These are phyloP conservation scores for Komagataella pseudopastoris DNA, from an alignment of 805 yeast species.

Conservation along the genomic window DNA sequence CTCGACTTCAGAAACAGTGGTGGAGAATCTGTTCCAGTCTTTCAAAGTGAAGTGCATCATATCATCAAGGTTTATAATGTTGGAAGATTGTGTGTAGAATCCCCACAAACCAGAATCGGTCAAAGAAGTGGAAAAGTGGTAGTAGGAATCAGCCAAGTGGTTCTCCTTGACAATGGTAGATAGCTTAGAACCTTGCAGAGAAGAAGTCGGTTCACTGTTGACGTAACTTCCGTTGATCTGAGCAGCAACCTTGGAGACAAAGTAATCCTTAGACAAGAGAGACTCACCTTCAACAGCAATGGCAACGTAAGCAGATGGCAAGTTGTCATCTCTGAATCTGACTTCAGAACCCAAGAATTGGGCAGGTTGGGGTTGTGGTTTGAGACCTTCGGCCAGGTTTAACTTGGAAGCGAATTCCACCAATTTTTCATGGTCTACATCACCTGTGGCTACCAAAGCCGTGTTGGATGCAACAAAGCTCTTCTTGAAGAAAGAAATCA, in stretches of 20 bases:
- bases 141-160: slow-evolving; percentile 59
- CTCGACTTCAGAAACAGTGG: slow-evolving; percentile 66
- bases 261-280: slow-evolving; percentile 45
- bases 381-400: slow-evolving; percentile 36
- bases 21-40: slow-evolving; percentile 78
- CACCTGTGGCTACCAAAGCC: slow-evolving; percentile 60
- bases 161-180: slow-evolving; percentile 56
- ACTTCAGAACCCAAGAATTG: slow-evolving; percentile 77
- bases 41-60: slow-evolving; percentile 69
- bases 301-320: slow-evolving; percentile 68
- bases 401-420: slow-evolving; percentile 50
- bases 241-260: slow-evolving; percentile 64
- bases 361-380: slow-evolving; percentile 33
- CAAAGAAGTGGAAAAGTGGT: slow-evolving; percentile 62
- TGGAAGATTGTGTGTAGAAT: slow-evolving; percentile 51
- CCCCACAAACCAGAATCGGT: slow-evolving; percentile 81
- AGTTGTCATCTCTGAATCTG: slow-evolving; percentile 78
- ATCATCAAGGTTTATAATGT: slow-evolving; percentile 54
- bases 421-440: slow-evolving; percentile 53
- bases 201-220: slow-evolving; percentile 37
- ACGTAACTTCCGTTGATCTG: slow-evolving; percentile 41
- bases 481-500: slow-evolving; percentile 38
- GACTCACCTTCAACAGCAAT: slow-evolving; percentile 69
- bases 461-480: slow-evolving; percentile 50
- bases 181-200: slow-evolving; percentile 54